Base-by-base conservation (phyloP, 768 basidiomycete species). In the Boletales sp. region DNA sequence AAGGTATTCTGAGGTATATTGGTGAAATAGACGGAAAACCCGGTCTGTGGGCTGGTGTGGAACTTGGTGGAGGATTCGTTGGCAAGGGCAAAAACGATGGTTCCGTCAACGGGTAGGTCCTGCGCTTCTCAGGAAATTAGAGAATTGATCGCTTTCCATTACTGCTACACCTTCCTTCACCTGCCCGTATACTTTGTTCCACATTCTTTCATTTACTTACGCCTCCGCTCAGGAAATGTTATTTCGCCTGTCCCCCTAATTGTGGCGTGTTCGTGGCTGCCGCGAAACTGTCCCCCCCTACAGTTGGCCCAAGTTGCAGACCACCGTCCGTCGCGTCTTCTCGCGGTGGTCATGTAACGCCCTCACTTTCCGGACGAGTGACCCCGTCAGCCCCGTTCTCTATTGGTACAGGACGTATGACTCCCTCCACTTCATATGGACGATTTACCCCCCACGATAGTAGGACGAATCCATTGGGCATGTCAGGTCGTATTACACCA, bases 1-100 rank as follows among this genome's bases (percentile, higher is more conserved):
- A 96, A 64, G 95, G 95, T 15, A 78, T 73, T 9, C 69, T 98
- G 39, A 73, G 82, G 53, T 97, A 83, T 68, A 54, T 94, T 15
- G 95, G 95, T 6, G 79, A 82, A 57, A 94, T 96, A 48, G 85
- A 89, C 15, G 90, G 90, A 44, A 97, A 97, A 67, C 76, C 81
- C 3, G 95, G 94, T 4, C 71, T 84, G 7, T 99, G 91, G 90
- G 95, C 90, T 14, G 95, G 95, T 13, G 90, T 99, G 18, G 91
- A 97, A 69, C 75, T 99, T 18, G 74, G 81, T 57, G 86, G 85
- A 33, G 89, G 90, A 7, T 95, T 93, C 63, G 68, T 78, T 15
- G 94, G 95, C 17, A 90, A 88, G 66, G 95, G 95, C 1, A 99
- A 98, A 73, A 99, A 99, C 60, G 82, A 97, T 59, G 95, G 95